Evolutionary conservation across 768 basidiomycete genomes (phyloP).

Genomic region (Calvatia gigantea): DNA sequence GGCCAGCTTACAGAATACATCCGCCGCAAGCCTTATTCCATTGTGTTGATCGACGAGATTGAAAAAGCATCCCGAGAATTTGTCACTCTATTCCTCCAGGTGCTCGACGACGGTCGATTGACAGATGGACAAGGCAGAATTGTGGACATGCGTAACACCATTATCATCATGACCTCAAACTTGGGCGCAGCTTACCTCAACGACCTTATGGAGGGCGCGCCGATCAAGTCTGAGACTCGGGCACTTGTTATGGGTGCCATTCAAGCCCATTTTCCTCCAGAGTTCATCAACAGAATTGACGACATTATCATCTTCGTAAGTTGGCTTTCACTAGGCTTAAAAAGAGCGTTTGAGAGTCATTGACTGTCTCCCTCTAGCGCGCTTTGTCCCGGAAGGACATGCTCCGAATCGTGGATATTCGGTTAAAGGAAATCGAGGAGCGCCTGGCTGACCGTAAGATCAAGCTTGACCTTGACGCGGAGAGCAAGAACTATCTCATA

Average conservation of each 20-base stretch:
- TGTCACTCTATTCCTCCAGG: constrained; percentile 59
- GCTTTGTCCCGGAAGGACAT: constrained; percentile 75
- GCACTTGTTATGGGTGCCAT: constrained; percentile 77
- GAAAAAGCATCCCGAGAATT: constrained; percentile 83
- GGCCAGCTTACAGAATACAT: constrained; percentile 94
- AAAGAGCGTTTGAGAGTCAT: constrained; percentile 15
- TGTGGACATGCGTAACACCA: constrained; percentile 85
- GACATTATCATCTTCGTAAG: constrained; percentile 77
- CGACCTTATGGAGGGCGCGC: constrained; percentile 64
- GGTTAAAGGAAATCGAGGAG: constrained; percentile 80
- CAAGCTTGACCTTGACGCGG: constrained; percentile 69
- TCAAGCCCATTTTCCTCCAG: constrained; percentile 84
- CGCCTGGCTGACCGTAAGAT: constrained; percentile 82
- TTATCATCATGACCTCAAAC: constrained; percentile 95
- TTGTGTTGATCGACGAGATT: constrained; percentile 83
- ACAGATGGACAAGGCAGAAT: constrained; percentile 93
- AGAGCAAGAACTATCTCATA: constrained; percentile 71
- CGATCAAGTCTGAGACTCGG: constrained; percentile 57
- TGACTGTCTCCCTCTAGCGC: constrained; percentile 49
- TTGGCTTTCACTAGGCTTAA: constrained; percentile 24
- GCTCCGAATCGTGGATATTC: constrained; percentile 83
- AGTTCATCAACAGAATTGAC: constrained; percentile 90
- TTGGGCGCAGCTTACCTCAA: constrained; percentile 76
- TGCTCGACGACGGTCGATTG: constrained; percentile 88
- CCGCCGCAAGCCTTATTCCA: constrained; percentile 85